These are phyloP conservation scores for Chamaenerion angustifolium DNA, from an alignment of 345 rosid genomes.

Conservation along the genomic window DNA sequence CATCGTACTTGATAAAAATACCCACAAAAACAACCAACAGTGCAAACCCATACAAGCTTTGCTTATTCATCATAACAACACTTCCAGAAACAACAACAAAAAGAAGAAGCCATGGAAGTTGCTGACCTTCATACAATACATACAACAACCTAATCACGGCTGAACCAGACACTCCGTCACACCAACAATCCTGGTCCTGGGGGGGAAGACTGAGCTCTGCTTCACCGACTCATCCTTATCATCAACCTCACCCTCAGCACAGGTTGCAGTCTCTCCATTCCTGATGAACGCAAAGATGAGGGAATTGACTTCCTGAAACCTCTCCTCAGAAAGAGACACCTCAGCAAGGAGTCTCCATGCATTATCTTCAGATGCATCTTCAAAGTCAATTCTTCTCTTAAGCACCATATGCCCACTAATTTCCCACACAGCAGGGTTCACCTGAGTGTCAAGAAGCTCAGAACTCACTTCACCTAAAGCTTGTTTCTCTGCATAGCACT, in stretches of 20 bases:
- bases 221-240: slow-evolving; percentile 16
- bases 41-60: background rate
- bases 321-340: slow-evolving; percentile 79
- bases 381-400: slow-evolving; percentile 77
- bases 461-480: slow-evolving; percentile 84
- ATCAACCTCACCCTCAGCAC: slow-evolving; percentile 11
- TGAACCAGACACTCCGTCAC: slow-evolving; percentile 67
- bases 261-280: slow-evolving; percentile 9
- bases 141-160: too few species aligned
- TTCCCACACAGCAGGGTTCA: slow-evolving; percentile 98
- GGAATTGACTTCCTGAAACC: slow-evolving; percentile 60
- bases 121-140: too few species aligned
- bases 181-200: slow-evolving; percentile 24
- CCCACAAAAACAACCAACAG: background rate
- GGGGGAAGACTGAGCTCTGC: slow-evolving; percentile 19
- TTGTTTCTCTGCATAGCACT: slow-evolving; percentile 97
- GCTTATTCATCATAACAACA: slow-evolving; percentile 1
- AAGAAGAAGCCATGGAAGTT: too few species aligned
- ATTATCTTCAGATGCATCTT: slow-evolving; percentile 78
- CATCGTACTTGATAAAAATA: background rate
- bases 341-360: slow-evolving; percentile 87
- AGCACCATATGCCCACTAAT: slow-evolving; percentile 97
- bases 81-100: background rate
- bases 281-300: slow-evolving; percentile 53
- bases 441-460: slow-evolving; percentile 79